phyloP scores from a whole-genome alignment of 225 moss, liverwort and hornwort genomes.

The Thuidium tamariscinum region DNA sequence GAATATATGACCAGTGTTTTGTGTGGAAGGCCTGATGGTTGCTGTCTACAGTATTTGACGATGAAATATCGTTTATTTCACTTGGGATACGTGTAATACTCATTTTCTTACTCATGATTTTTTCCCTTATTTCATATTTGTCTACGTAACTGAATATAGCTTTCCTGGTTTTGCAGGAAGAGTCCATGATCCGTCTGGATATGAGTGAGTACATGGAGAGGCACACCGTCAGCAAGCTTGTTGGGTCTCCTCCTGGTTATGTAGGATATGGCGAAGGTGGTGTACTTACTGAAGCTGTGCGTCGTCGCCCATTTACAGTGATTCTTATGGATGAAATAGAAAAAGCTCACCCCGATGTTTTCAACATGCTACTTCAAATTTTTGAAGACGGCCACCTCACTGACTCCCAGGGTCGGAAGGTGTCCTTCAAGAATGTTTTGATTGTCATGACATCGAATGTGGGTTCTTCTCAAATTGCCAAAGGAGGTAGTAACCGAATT shows the following conservation, averaged over 20 bases:
- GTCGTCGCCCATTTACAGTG: slow-evolving; percentile 80
- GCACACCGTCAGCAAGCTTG: slow-evolving; percentile 88
- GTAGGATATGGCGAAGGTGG: slow-evolving; percentile 94
- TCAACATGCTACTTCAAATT: slow-evolving; percentile 86
- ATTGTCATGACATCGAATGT: slow-evolving; percentile 95
- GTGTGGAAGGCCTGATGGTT: background rate
- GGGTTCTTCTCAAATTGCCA: slow-evolving; percentile 78
- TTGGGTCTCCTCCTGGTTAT: slow-evolving; percentile 94
- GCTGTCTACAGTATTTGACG: background rate
- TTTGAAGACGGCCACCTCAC: slow-evolving; percentile 92
- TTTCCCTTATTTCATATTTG: background rate
- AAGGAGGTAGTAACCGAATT: slow-evolving; percentile 79
- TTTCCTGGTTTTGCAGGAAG: slow-evolving; percentile 42
- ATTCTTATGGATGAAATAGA: slow-evolving; percentile 96
- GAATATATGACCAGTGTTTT: background rate
- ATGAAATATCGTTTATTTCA: background rate
- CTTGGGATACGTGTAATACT: background rate
- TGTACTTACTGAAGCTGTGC: slow-evolving; percentile 84
- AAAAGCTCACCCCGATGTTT: slow-evolving; percentile 93
- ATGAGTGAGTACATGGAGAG: slow-evolving; percentile 99
- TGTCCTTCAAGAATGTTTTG: slow-evolving; percentile 84
- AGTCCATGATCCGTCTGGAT: slow-evolving; percentile 82
- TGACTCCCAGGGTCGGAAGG: slow-evolving; percentile 84
- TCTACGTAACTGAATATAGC: background rate
- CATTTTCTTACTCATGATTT: background rate